Conservation (phyloP, 345 rosid species). For the Ceriops zippeliana region DNA sequence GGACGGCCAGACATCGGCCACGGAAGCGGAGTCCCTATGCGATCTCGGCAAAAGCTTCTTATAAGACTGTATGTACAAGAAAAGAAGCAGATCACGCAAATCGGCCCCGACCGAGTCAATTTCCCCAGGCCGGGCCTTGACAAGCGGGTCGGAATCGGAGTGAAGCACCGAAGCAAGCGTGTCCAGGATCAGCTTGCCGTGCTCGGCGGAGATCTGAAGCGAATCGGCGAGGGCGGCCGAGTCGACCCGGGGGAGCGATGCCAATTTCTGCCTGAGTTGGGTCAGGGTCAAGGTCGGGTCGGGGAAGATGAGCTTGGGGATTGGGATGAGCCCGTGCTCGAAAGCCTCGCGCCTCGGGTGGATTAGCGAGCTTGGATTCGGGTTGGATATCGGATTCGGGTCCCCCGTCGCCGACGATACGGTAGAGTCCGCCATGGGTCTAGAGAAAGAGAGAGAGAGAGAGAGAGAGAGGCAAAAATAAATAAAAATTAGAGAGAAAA, state of each 20-base stretch:
- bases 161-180: constrained; percentile 88
- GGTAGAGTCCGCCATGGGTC: constrained; percentile 15
- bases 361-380: constrained; percentile 43
- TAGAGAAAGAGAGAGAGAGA: background rate
- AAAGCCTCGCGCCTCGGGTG: constrained; percentile 89
- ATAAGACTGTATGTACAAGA: constrained; percentile 89
- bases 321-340: constrained; percentile 95
- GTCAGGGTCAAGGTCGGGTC: constrained; percentile 79
- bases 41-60: constrained; percentile 85
- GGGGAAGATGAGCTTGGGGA: constrained; percentile 78
- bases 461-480: background rate
- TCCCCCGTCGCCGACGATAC: constrained; percentile 14
- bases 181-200: constrained; percentile 79
- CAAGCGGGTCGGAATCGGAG: constrained; percentile 69
- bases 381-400: constrained; percentile 6
- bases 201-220: constrained; percentile 87
- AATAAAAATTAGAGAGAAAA: background rate
- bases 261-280: constrained; percentile 62
- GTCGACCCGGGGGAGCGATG: constrained; percentile 50
- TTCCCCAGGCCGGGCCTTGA: constrained; percentile 46
- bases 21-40: constrained; percentile 89
- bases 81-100: constrained; percentile 75
- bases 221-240: constrained; percentile 60
- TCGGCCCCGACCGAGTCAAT: constrained; percentile 72
- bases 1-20: constrained; percentile 99